Percentiles rank a stretch among this genome's conserved stretches.
Conservation (phyloP, 2,329 filamentous ascomycete genomes). For the Calonectria fujianensis region DNA sequence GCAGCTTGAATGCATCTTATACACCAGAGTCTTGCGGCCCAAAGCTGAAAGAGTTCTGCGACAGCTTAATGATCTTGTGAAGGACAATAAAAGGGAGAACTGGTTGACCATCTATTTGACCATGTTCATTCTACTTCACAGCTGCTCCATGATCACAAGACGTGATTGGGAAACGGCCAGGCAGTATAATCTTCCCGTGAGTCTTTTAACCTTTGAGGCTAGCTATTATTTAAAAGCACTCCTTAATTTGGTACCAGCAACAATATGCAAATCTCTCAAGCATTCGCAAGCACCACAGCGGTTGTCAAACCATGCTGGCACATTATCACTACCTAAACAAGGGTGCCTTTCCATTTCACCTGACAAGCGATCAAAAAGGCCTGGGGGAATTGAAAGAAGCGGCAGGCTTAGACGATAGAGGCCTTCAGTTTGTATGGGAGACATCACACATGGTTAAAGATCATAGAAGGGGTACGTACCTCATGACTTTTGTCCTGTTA, state of each 20-base stretch:
- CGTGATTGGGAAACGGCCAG: slow-evolving; percentile 3
- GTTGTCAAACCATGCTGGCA: slow-evolving; percentile 7
- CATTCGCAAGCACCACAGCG: slow-evolving; percentile 16
- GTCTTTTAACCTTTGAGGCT: not conserved
- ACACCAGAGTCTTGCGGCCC: not conserved
- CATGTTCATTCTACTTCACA: slow-evolving; percentile 2
- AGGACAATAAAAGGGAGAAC: not conserved
- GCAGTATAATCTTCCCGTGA: not conserved
- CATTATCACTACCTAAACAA: slow-evolving; percentile 16
- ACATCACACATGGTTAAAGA: not conserved
- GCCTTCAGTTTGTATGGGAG: not conserved
- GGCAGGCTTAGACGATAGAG: not conserved
- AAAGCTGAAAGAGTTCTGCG: not conserved
- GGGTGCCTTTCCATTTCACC: slow-evolving; percentile 9
- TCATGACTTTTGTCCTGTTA: not conserved
- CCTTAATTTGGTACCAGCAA: not conserved
- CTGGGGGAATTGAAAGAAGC: not conserved
- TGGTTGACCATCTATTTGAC: slow-evolving; percentile 12
- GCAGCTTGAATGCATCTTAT: not conserved
- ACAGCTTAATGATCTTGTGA: not conserved
- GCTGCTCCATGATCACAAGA: slow-evolving; percentile 32
- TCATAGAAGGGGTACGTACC: not conserved
- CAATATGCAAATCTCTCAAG: slow-evolving; percentile 16
- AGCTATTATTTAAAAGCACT: not conserved
- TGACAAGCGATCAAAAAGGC: not conserved